phyloP scores from a whole-genome alignment of 2,329 filamentous ascomycete species.

The Lachnellula hyalina region DNA sequence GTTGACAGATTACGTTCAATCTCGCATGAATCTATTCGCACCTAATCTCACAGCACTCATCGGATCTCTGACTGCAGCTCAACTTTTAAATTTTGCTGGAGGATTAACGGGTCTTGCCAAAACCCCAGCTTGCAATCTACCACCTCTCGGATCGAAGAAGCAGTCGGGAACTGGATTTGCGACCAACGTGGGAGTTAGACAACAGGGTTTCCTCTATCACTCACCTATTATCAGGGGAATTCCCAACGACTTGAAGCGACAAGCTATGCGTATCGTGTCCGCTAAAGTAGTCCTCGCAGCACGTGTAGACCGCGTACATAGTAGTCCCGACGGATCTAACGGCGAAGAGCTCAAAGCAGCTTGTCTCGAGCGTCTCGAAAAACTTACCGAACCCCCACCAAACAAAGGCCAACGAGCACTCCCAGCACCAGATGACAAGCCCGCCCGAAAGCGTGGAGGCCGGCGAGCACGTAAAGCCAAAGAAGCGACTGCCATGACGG shows the following conservation, averaged over 20 bases:
- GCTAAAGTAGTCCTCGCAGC: conserved; percentile 93
- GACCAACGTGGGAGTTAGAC: conserved; percentile 83
- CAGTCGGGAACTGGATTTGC: conserved; percentile 74
- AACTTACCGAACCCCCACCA: conserved; percentile 83
- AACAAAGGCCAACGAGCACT: conserved; percentile 85
- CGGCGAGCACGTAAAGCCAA: conserved; percentile 88
- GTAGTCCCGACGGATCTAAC: conserved; percentile 72
- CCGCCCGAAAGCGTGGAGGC: conserved; percentile 85
- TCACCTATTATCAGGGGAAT: conserved; percentile 84
- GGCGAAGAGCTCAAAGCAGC: conserved; percentile 78
- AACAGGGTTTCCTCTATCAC: conserved; percentile 91
- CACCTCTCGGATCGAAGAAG: conserved; percentile 86
- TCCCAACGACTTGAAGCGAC: conserved; percentile 79
- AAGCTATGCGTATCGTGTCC: conserved; percentile 91
- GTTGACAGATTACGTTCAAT: conserved; percentile 91
- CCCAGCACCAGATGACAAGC: conserved; percentile 92
- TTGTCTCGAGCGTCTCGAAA: conserved; percentile 82
- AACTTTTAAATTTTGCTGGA: conserved; percentile 91
- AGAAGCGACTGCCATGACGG: conserved; percentile 94
- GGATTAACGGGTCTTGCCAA: conserved; percentile 85
- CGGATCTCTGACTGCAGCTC: conserved; percentile 86
- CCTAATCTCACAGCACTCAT: conserved; percentile 89
- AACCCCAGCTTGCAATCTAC: conserved; percentile 87
- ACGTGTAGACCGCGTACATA: conserved; percentile 81
- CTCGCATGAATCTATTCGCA: conserved; percentile 92